Evolutionary conservation across 2,329 filamentous ascomycete species (phyloP), one percentile per base, ranked within the genome.

Genomic region (Xylariaceae sp.): DNA sequence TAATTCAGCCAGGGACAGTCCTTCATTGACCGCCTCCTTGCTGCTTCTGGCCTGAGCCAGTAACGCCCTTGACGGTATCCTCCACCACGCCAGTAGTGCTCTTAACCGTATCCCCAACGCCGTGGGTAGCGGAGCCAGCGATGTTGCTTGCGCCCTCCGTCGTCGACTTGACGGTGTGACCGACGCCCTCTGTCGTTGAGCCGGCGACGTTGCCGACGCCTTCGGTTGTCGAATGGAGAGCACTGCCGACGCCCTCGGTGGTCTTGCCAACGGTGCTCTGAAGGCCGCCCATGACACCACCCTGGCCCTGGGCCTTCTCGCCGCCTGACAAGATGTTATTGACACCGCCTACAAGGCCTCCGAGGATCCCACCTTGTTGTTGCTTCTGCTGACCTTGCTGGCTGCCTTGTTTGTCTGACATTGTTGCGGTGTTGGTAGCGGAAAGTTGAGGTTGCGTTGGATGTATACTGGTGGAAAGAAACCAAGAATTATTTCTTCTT

Each of bases 321-420:
- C 69, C 71, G 40, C 71, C 71, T 16, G 70, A 72, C 46, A 72
- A 64, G 41, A 71, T 68, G 51, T 69, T 71, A 57, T 72, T 68
- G 52, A 71, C 61, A 36, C 63, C 62, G 54, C 69, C 67, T 47
- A 68, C 67, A 21, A 71, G 55, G 42, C 65, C 63, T 57, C 70
- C 70, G 45, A 72, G 63, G 43, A 72, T 61, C 12, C 70, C 70
- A 53, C 61, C 58, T 51, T 57, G 49, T 18, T 54, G 47, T 21
- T 55, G 51, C 48, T 57, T 26, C 22, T 55, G 51, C 19, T 60
- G 50, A 36, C 37, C 47, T 30, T 58, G 50, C 26, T 26, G 26
- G 26, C 5, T 34, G 32, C 32, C 32, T 3, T 13, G 32, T 34
- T 5, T 34, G 32, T 34, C 32, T 34, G 32, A 7, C 32, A 34